Conservation (phyloP, 202 grass and related monocot genomes). For the Setaria viridis region DNA sequence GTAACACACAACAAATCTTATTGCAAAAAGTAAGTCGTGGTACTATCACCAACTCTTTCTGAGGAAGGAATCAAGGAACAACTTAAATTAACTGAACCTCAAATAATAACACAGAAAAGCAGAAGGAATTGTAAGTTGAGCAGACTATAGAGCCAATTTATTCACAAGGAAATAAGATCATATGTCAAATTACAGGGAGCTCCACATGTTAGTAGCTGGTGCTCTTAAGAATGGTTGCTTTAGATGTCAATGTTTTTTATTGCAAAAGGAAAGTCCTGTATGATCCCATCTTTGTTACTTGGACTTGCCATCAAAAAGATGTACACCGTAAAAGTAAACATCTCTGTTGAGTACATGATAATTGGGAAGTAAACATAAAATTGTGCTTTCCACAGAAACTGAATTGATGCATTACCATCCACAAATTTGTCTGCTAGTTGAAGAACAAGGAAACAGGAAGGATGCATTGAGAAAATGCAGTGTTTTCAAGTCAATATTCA, state of each 20-base stretch:
- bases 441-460: background rate
- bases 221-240: background rate
- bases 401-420: background rate
- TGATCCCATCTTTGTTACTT: background rate
- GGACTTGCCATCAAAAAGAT: background rate
- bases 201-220: background rate
- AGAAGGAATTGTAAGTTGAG: conserved; percentile 10
- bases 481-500: background rate
- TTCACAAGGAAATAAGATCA: background rate
- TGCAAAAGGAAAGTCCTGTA: background rate
- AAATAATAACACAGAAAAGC: background rate
- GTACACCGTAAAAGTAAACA: background rate
- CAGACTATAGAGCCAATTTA: conserved; percentile 1
- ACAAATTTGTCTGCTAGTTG: background rate
- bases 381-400: background rate
- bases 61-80: background rate
- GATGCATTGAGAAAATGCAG: background rate
- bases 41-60: background rate
- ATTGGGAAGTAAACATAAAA: background rate
- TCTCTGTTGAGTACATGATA: background rate
- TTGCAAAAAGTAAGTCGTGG: conserved; percentile 6
- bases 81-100: conserved; percentile 10
- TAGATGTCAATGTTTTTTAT: background rate
- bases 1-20: conserved; percentile 13
- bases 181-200: background rate